A percentile compares a stretch with the other conserved stretches of the same genome.
Evolutionary conservation across 805 yeast genomes (phyloP).

Genomic region (Helenozyma rhizophorensis): DNA sequence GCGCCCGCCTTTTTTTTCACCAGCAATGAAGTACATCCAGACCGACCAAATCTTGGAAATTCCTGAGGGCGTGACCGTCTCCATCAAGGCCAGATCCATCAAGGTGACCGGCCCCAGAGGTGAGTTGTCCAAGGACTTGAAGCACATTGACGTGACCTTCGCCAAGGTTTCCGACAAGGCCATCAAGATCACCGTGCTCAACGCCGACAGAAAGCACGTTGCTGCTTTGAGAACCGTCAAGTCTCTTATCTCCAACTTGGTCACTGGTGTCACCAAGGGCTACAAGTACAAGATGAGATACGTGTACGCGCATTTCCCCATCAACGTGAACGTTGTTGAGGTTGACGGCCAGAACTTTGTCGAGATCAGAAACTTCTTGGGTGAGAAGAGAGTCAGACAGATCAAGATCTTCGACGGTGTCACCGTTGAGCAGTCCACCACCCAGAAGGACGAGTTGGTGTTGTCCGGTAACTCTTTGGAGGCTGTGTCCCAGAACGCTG

Average conservation of each 20-base stretch:
- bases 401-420: conserved; percentile 89
- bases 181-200: conserved; percentile 89
- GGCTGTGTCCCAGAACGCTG: conserved; percentile 97
- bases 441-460: conserved; percentile 91
- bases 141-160: conserved; percentile 95
- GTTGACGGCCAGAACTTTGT: conserved; percentile 69
- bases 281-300: conserved; percentile 99
- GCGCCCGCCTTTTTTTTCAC: background rate
- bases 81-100: conserved; percentile 86
- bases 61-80: conserved; percentile 92
- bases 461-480: conserved; percentile 94
- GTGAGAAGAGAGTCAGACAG: conserved; percentile 96
- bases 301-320: conserved; percentile 99
- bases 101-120: conserved; percentile 99
- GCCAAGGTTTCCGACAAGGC: conserved; percentile 64
- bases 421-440: conserved; percentile 70
- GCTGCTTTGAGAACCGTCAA: conserved; percentile 99
- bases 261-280: conserved; percentile 99
- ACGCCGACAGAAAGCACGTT: conserved; percentile 99
- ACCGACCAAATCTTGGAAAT: conserved; percentile 76
- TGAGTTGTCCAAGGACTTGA: conserved; percentile 79
- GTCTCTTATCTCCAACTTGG: conserved; percentile 88
- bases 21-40: conserved; percentile 72
- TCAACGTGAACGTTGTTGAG: conserved; percentile 89
- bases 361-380: conserved; percentile 99